Base-by-base conservation (phyloP, 164 flowering plant genomes). In the Dillenia suffruticosa region DNA sequence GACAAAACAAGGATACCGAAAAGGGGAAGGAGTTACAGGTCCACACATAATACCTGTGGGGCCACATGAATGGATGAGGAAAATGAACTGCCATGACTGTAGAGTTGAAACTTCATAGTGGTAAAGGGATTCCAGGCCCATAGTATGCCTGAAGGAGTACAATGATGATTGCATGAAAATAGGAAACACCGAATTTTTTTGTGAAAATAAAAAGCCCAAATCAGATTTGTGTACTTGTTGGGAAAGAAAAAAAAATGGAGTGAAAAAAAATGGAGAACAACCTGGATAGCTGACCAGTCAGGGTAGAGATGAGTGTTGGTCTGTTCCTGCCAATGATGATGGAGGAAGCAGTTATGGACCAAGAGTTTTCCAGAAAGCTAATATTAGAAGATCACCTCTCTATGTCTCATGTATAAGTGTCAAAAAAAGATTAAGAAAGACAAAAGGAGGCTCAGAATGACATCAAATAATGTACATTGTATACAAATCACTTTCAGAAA, bases 61-160 rank as follows among this genome's bases (percentile, higher is more conserved):
- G 26, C 60, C 49, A 57, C 24, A 17, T 49, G 46, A 5, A 57
- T 17, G 60, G 19, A 15, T 57, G 49, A 57, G 60, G 49, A 57
- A 44, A 6, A 44, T 57, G 60, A 45, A 49, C 17, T 9, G 26
- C 60, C 32, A 9, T 16, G 48, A 57, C 50, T 16, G 49, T 26
- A 15, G 60, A 11, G 32, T 57, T 43, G 11, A 57, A 44, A 61
- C 75, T 68, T 52, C 79, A 75, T n/a, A 73, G 76, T 44, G 74
- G 75, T 49, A 77, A 14, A 58, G 73, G 46, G 46, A 73, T 59
- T 40, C 78, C 79, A 43, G 68, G 69, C 12, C 75, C 71, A 72
- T 75, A 78, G 57, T 70, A 78, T 52, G 81, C 79, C 81, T 78
- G 71, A 46, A 71, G 46, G 66, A 16, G 9, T 12, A 50, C 40